phyloP scores from a whole-genome alignment of 2,329 filamentous ascomycete species.

The Zarea fungicola region DNA sequence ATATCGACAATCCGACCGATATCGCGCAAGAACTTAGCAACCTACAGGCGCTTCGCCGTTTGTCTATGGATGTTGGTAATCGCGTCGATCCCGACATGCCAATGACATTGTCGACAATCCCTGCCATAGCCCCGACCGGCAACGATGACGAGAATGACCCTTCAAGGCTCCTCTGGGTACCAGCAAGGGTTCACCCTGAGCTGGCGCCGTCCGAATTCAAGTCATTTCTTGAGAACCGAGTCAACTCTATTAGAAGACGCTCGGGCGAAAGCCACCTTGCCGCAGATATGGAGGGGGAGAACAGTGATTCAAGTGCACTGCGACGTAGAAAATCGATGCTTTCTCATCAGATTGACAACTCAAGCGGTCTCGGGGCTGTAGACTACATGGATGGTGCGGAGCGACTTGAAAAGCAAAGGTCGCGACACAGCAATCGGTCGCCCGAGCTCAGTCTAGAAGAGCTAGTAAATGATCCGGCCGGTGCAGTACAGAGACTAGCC shows the following conservation, averaged over 20 bases:
- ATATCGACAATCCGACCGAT: conserved; percentile 83
- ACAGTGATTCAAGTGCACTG: conserved; percentile 57
- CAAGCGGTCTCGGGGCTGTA: conserved; percentile 49
- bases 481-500: conserved; percentile 63
- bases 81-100: conserved; percentile 69
- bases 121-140: conserved; percentile 64
- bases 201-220: conserved; percentile 95
- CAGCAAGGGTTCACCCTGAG: conserved; percentile 88
- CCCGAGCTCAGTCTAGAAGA: conserved; percentile 70
- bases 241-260: conserved; percentile 80
- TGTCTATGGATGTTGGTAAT: conserved; percentile 90
- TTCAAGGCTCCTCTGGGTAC: conserved; percentile 90
- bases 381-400: conserved; percentile 83
- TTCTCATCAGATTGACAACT: conserved; percentile 81
- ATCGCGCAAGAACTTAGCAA: conserved; percentile 92
- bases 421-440: conserved; percentile 47
- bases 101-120: conserved; percentile 62
- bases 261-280: conserved; percentile 68
- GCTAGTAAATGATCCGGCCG: conserved; percentile 73
- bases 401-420: conserved; percentile 67
- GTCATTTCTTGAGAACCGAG: conserved; percentile 88
- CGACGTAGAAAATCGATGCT: conserved; percentile 93
- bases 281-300: conserved; percentile 45
- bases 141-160: conserved; percentile 82
- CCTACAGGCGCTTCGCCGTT: conserved; percentile 78